These are phyloP conservation scores for Pleurotus ostreatus DNA, from an alignment of 768 basidiomycete genomes.

Conservation along the genomic window DNA sequence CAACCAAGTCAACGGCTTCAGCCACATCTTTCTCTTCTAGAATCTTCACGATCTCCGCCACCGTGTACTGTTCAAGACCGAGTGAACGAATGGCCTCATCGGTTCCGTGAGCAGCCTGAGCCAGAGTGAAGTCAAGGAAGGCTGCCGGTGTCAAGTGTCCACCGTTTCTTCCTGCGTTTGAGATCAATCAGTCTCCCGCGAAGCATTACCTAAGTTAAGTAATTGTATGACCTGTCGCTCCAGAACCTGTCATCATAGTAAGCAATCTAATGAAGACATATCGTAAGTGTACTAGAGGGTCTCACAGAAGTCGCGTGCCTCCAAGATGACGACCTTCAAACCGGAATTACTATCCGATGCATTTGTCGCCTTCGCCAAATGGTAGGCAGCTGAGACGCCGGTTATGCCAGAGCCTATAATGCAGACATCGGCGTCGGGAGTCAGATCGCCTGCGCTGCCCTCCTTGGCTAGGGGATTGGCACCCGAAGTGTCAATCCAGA, in stretches of 20 bases:
- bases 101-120: conserved; percentile 35
- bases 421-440: conserved; percentile 61
- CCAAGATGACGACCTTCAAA: conserved; percentile 61
- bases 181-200: not conserved
- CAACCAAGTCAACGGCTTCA: conserved; percentile 56
- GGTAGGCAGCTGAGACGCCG: conserved; percentile 71
- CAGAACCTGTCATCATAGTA: conserved; percentile 45
- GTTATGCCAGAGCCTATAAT: conserved; percentile 82
- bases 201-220: no score
- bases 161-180: conserved; percentile 65
- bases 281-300: conserved; percentile 10
- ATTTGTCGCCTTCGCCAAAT: conserved; percentile 42
- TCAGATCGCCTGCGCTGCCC: conserved; percentile 62
- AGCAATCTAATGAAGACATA: not conserved
- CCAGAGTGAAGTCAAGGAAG: conserved; percentile 41
- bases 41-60: conserved; percentile 42
- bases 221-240: conserved; percentile 61
- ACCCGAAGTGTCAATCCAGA: conserved; percentile 61
- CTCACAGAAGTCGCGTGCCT: conserved; percentile 86
- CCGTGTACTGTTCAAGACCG: conserved; percentile 55
- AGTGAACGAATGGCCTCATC: conserved; percentile 54
- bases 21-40: conserved; percentile 39
- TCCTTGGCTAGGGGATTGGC: conserved; percentile 65
- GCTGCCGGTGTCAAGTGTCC: conserved; percentile 62
- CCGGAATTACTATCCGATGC: conserved; percentile 17